Evolutionary conservation across 345 rosid genomes (phyloP).

Genomic region (Reutealis trisperma): DNA sequence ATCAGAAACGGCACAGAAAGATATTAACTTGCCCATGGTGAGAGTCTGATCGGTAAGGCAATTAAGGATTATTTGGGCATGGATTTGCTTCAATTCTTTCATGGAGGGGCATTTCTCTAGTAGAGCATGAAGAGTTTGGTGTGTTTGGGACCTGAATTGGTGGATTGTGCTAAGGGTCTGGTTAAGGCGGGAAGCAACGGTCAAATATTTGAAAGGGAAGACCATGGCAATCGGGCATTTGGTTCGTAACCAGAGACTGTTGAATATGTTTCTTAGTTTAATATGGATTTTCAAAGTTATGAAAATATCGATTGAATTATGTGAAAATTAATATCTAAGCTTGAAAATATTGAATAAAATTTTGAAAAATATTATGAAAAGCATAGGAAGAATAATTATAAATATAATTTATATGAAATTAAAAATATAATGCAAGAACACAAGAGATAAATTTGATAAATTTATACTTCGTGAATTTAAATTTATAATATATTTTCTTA

Average conservation of each 20-base stretch:
- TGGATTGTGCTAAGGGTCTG: not conserved
- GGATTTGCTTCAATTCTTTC: slow-evolving; percentile 14
- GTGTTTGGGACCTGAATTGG: slow-evolving; percentile 2
- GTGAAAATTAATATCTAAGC: too few species aligned
- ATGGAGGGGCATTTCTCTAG: slow-evolving; percentile 32
- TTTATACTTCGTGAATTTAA: too few species aligned
- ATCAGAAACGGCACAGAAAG: not conserved
- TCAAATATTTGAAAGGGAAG: slow-evolving; percentile 1
- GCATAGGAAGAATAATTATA: too few species aligned
- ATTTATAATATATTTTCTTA: too few species aligned
- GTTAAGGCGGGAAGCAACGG: slow-evolving; percentile 21
- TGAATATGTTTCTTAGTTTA: too few species aligned
- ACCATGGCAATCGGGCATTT: not conserved
- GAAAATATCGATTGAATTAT: too few species aligned
- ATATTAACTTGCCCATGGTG: slow-evolving; percentile 10
- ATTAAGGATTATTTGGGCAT: slow-evolving; percentile 10
- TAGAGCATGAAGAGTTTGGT: slow-evolving; percentile 16
- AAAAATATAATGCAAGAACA: too few species aligned
- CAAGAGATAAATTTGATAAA: too few species aligned
- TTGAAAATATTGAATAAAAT: too few species aligned
- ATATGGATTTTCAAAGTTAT: too few species aligned
- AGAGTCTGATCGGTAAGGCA: slow-evolving; percentile 3
- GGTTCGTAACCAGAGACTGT: not conserved
- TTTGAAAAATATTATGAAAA: too few species aligned
- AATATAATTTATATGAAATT: too few species aligned